phyloP scores from a whole-genome alignment of 208 protist genomes.

The Naegleria lovaniensis region DNA sequence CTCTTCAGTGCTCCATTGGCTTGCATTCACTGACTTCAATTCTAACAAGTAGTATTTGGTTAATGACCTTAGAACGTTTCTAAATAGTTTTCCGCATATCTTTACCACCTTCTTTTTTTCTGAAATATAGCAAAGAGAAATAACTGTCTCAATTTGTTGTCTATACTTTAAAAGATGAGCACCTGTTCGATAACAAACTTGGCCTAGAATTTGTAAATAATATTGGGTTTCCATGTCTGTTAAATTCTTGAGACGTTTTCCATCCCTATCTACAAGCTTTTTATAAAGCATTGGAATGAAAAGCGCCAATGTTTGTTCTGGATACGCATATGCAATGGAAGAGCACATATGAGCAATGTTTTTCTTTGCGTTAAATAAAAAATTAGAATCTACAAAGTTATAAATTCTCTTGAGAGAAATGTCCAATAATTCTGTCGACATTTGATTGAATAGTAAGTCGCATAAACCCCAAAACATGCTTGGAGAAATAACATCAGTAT shows the following conservation, averaged over 20 bases:
- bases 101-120: neutral
- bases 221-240: conserved; percentile 3
- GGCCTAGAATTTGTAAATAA: conserved; percentile 11
- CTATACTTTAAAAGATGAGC: neutral
- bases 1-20: neutral
- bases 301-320: neutral
- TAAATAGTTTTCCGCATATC: neutral
- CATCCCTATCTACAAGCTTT: neutral
- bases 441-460: conserved; percentile 25
- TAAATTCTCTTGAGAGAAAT: neutral
- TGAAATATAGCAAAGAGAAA: neutral
- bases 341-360: conserved; percentile 23
- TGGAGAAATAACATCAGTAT: neutral
- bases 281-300: conserved; percentile 23
- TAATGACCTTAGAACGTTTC: neutral
- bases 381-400: neutral
- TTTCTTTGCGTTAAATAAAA: conserved; percentile 19
- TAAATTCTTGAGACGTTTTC: conserved; percentile 12
- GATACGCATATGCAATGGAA: neutral
- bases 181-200: neutral
- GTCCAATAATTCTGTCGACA: neutral
- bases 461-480: conserved; percentile 20
- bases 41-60: neutral
- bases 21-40: neutral
- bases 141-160: neutral